Conservation (phyloP, 345 rosid species). For the Boechera divaricarpa region DNA sequence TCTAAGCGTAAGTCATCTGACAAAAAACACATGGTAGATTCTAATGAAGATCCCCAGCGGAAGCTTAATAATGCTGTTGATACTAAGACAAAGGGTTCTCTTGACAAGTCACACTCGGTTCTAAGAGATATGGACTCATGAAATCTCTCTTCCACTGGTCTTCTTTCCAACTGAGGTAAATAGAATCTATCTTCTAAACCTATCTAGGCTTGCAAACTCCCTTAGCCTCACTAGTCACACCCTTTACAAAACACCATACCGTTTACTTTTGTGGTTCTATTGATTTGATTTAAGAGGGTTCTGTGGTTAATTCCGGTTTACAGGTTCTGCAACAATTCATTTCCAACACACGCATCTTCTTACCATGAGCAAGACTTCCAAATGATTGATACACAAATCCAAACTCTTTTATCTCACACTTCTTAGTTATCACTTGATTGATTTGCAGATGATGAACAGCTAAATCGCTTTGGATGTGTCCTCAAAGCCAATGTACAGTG, state of each 20-base stretch:
- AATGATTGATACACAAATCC: constrained; percentile 1
- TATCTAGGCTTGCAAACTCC: neutral
- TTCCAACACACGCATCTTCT: constrained; percentile 11
- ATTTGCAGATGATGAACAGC: constrained; percentile 28
- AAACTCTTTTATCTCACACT: constrained; percentile 5
- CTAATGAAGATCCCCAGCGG: constrained; percentile 31
- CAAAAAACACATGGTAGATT: constrained; percentile 28
- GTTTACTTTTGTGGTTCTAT: neutral
- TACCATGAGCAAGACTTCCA: constrained; percentile 24
- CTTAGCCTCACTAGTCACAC: neutral
- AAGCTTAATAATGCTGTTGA: constrained; percentile 31
- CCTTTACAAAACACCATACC: neutral
- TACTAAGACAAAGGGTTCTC: constrained; percentile 28
- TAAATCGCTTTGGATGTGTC: constrained; percentile 13
- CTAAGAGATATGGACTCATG: constrained; percentile 24
- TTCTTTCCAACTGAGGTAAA: constrained; percentile 11
- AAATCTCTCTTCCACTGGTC: constrained; percentile 9
- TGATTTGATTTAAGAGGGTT: neutral
- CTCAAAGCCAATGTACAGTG: constrained; percentile 35
- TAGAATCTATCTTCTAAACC: constrained; percentile 8
- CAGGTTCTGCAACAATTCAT: constrained; percentile 11
- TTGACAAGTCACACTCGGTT: constrained; percentile 24
- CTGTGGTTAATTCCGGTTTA: neutral
- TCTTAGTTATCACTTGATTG: constrained; percentile 3
- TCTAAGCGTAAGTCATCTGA: constrained; percentile 43